Evolutionary conservation across 352 stramenopile species (phyloP), one percentile per base, ranked within the genome.

Genomic region (Pythium utonaiense): DNA sequence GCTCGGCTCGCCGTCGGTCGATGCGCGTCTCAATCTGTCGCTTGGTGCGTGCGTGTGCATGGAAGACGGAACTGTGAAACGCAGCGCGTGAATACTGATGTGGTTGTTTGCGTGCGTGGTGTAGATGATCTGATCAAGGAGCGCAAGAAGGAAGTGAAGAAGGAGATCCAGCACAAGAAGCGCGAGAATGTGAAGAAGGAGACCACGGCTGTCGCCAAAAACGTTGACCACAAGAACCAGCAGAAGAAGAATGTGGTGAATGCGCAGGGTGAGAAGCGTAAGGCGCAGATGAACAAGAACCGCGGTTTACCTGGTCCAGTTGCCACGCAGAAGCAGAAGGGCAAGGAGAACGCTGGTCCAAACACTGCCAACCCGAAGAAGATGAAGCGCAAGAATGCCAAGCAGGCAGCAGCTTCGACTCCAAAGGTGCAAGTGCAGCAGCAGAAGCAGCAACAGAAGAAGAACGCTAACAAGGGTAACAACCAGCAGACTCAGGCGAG

Each of bases 71-170:
- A n/a, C n/a, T n/a, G n/a, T n/a, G n/a, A n/a, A n/a, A n/a, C n/a
- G n/a, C n/a, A n/a, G 40, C 13, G 40, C 41, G 3, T 54, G 42
- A 19, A 19, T 52, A 30, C 28, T 62, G 51, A 50, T 52, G n/a
- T 47, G 7, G 19, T 3, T 7, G 24, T 45, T 24, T 6, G n/a
- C 52, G 4, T 24, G 1, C 3, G 6, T 3, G 19, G 1, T 6
- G 3, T 38, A 73, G 80, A 90, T 54, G 78, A 79, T n/a, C 48
- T 88, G 41, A 90, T 88, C 63, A 88, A 88, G 59, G 77, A 88
- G 54, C 75, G 78, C 40, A 67, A 67, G 62, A 83, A 83, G 47
- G 72, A 83, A 52, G 57, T 71, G 52, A 88, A 66, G 66, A 86
- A 83, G 51, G 74, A 86, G 51, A 40, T 72, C 58, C 85, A 90